Evolutionary conservation across 2,329 filamentous ascomycete genomes (phyloP), one percentile per base, ranked within the genome.

Genomic region (Sclerotinia spermophila): DNA sequence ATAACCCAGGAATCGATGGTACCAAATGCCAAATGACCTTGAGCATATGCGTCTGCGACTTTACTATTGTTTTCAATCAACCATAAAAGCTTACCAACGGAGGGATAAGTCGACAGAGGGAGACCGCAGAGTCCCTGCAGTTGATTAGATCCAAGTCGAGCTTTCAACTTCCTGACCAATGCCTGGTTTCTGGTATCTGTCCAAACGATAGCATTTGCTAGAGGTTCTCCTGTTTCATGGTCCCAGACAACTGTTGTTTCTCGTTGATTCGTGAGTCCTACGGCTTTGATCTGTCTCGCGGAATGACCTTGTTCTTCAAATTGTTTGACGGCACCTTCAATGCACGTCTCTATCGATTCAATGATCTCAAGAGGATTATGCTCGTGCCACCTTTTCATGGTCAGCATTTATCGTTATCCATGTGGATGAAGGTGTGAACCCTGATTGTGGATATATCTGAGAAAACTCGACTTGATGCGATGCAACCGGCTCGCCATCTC

Each of bases 221-320:
- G 83, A 5, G 93, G 89, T 79, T 96, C 86, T 74, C 94, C 94
- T 0, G 92, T 96, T 75, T 86, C 85, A 76, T 85, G 87, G 80
- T 97, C 92, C 93, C 93, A 97, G 38, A 94, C 89, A 1, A 97
- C 84, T 2, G 91, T 92, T 1, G 94, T 97, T 81, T 97, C 94
- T 79, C 94, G 89, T 82, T 96, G 92, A 80, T 93, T 94, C 75
- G 92, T 78, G 27, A 97, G 92, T 70, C 94, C 94, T 74, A 97
- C 85, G 17, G 91, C 87, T 79, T 87, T 90, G 78, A 97, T 92
- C 76, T 91, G 86, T 68, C 86, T 84, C 72, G 86, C 84, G 38
- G 86, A 84, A 81, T 93, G 86, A 72, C 93, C 93, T 70, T 88
- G 82, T n/a, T 86, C 84, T 65, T 87, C 81, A 81, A 97, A 96